Evolutionary conservation across 2,329 filamentous ascomycete genomes (phyloP).

Genomic region (Talaromyces sp.): DNA sequence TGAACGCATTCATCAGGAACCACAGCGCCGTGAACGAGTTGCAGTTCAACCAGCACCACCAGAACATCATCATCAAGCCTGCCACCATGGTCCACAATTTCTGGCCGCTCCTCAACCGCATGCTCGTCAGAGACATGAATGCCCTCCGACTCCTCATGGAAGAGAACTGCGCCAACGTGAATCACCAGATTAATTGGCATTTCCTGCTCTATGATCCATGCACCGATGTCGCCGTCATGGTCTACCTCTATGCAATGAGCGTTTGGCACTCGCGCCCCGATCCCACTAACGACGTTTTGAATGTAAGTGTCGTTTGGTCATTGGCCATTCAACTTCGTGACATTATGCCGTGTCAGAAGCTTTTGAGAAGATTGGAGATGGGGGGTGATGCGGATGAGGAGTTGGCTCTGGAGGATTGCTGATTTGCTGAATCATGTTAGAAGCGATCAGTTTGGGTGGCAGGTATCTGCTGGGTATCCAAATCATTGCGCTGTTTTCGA

Average conservation of each 20-base stretch:
- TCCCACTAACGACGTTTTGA: neutral
- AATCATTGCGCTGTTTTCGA: neutral
- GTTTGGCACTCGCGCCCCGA: neutral
- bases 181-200: constrained; percentile 20
- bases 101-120: neutral
- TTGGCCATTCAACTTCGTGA: neutral
- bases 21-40: neutral
- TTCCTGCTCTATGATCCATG: constrained; percentile 12
- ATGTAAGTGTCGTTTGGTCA: neutral
- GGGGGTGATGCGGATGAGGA: neutral
- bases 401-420: neutral
- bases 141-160: neutral
- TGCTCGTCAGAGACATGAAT: neutral
- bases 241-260: neutral
- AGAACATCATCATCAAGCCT: neutral
- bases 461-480: neutral
- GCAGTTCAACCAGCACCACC: neutral
- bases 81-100: neutral
- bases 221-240: constrained; percentile 7
- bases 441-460: neutral
- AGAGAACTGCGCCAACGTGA: neutral
- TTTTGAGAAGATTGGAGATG: neutral
- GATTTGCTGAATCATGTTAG: neutral
- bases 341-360: neutral
- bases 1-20: neutral